Base-by-base conservation (phyloP, 208 protist genomes). In the Trypanosoma cruzi region DNA sequence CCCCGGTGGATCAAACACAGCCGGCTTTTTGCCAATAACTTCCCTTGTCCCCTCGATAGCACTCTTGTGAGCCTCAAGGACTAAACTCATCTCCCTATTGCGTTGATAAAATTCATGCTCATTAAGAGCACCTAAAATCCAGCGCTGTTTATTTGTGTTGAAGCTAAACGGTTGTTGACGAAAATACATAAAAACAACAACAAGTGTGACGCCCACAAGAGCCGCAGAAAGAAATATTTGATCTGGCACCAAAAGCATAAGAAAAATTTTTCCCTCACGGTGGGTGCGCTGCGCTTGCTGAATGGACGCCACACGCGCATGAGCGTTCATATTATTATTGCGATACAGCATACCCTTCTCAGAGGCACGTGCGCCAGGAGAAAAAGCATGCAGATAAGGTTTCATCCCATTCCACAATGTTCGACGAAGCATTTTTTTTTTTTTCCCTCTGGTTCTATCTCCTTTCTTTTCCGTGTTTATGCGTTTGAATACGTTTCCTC, bases 281-380 rank as follows among this genome's bases (percentile, higher is more conserved):
- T 59, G 44, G 1, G 85, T 85, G 13, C 85, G 85, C 79, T 96
- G 90, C 22, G 80, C 77, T 40, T 61, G 63, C 29, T 87, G 78
- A 65, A 96, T 88, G 11, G 84, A 82, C 46, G 82, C 76, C 4
- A 94, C 62, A 24, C 86, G 86, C 6, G 86, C 82, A 65, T 94
- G 85, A 0, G 81, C 79, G 64, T 96, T 96, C 79, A 90, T 86
- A 66, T 96, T 89, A 73, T 92, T n/a, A 71, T 93, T 94, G 57
- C 91, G 91, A 77, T 96, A 96, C 40, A 96, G 64, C 81, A 91
- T 89, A 11, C 91, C 91, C 68, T 92, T 91, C 65, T 96, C 86
- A 2, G 91, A 90, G 13, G 91, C 44, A 44, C 86, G 75, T 7
- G 57, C 75, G n/a, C 88, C 91, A 22, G 88, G 88, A 20, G 87